Conservation (phyloP, 2,329 filamentous ascomycete species). For the Annulohypoxylon truncatum region DNA sequence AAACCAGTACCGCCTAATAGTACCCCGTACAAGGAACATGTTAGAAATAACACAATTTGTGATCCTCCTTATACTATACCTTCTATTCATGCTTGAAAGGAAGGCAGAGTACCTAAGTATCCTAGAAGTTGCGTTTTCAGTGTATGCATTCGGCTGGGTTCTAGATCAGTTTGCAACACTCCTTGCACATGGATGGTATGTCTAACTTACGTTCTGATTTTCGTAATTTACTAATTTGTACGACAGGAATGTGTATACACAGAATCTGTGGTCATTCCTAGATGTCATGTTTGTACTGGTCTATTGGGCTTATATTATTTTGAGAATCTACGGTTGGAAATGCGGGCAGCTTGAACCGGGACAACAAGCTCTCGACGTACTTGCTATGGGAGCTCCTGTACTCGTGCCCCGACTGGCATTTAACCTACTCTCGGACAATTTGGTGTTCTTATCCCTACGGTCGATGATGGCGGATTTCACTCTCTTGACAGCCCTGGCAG, state of each 20-base stretch:
- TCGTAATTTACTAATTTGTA: constrained; percentile 13
- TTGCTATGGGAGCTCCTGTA: constrained; percentile 83
- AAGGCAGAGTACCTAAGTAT: constrained; percentile 66
- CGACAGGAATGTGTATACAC: constrained; percentile 80
- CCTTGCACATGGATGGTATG: constrained; percentile 75
- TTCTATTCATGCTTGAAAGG: constrained; percentile 77
- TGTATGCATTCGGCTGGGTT: constrained; percentile 83
- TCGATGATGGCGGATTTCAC: constrained; percentile 90
- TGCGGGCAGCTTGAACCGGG: constrained; percentile 60
- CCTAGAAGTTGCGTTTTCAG: constrained; percentile 73
- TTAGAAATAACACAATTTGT: constrained; percentile 81
- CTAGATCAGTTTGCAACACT: constrained; percentile 82
- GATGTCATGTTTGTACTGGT: constrained; percentile 82
- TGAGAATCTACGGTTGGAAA: constrained; percentile 74
- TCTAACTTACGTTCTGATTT: constrained; percentile 9
- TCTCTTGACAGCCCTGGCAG: constrained; percentile 78
- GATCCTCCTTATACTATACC: constrained; percentile 74
- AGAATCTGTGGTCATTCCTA: constrained; percentile 89
- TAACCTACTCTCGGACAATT: constrained; percentile 84
- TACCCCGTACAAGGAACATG: constrained; percentile 80
- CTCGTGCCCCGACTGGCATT: constrained; percentile 84
- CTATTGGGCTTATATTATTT: constrained; percentile 73
- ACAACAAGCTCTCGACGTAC: constrained; percentile 79
- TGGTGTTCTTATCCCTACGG: constrained; percentile 82
- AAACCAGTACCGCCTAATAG: constrained; percentile 87